Base-by-base conservation (phyloP, 1,284 basidiomycete species). In the Naganishia albida region DNA sequence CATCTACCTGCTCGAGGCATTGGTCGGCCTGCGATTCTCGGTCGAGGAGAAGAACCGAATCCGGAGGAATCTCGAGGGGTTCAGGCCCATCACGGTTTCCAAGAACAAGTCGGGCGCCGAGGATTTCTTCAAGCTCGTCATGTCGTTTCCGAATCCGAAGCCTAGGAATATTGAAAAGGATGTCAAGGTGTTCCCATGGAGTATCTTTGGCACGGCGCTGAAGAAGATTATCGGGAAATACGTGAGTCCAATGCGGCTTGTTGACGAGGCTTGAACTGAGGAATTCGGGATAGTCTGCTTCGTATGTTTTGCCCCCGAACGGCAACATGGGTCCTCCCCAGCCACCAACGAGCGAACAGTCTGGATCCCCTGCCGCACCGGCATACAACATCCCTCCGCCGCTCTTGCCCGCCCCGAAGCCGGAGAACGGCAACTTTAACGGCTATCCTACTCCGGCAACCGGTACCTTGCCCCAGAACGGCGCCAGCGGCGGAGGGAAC, bases 41-140 rank as follows among this genome's bases (percentile, higher is more conserved):
- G 90, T 95, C 48, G 93, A 95, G 77, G 94, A 97, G 83, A 97
- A 96, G 84, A 97, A 97, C 74, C 84, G 94, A 46, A 96, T 97
- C 71, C 84, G 95, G 62, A 85, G 94, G 64, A 97, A 97, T 77
- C 82, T 98, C 40, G 93, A 98, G 78, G 91, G 90, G 23, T 89
- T 96, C 75, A 85, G 88, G 59, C 94, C 95, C 0, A 89, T 86
- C 66, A 97, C 94, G 0, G 87, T 97, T 6, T 89, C 90, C 52
- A 98, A 97, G 81, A 86, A 86, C 74, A 89, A 91, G 72, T 78
- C 83, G 0, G 88, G 88, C 7, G 88, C 85, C 68, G 90, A 91
- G 72, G 83, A 84, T 26, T 93, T 97, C 80, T 98, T 97, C 83
- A 88, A 90, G 78, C 84, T 87, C 70, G 93, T 98, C 80, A 97